Conservation (phyloP, 352 stramenopile species). For the Pythium folliculosum region DNA sequence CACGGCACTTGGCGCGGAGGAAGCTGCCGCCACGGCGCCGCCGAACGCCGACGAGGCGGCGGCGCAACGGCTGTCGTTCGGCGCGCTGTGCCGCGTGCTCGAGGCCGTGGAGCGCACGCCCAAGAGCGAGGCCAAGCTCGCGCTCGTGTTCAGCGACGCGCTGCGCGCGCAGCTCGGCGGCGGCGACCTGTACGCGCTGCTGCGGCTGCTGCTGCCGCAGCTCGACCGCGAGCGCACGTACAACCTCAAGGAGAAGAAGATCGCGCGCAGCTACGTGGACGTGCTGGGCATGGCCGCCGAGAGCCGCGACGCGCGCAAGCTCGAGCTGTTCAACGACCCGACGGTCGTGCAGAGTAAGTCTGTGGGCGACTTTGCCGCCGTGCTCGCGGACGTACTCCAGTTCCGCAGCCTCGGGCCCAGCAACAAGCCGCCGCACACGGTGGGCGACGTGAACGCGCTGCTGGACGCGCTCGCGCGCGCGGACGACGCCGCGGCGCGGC, state of each 20-base stretch:
- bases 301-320: conserved; percentile 72
- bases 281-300: conserved; percentile 64
- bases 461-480: conserved; percentile 55
- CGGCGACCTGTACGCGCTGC: conserved; percentile 69
- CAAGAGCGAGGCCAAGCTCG: conserved; percentile 75
- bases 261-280: conserved; percentile 77
- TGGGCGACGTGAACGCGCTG: conserved; percentile 62
- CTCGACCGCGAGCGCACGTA: conserved; percentile 85
- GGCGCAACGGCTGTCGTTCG: conserved; percentile 61
- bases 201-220: conserved; percentile 75
- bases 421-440: conserved; percentile 49
- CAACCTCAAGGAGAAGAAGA: conserved; percentile 88
- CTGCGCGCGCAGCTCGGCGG: conserved; percentile 55
- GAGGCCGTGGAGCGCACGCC: conserved; percentile 68
- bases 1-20: background rate
- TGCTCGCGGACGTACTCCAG: conserved; percentile 74
- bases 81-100: conserved; percentile 69
- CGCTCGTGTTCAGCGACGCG: conserved; percentile 71
- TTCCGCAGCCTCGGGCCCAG: conserved; percentile 49
- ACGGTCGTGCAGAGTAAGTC: conserved; percentile 78
- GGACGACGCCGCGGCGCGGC: conserved; percentile 45
- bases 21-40: background rate
- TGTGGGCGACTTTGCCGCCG: conserved; percentile 80
- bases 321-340: conserved; percentile 84
- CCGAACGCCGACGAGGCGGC: conserved; percentile 18